Conservation (phyloP, 78 protist genomes). For the Andalucia godoyi region DNA sequence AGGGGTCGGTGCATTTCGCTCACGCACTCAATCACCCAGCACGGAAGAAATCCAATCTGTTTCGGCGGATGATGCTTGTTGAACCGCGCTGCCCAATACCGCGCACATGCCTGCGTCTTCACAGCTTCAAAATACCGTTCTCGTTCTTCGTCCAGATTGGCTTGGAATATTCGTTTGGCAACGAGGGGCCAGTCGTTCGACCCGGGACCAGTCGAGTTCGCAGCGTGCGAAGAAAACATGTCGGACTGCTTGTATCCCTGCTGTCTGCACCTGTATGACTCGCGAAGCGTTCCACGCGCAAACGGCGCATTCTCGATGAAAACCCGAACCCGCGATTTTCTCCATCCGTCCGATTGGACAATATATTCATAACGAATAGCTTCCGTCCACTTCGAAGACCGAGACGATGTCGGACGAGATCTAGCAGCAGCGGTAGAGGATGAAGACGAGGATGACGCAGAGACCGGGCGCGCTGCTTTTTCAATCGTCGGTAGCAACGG, state of each 20-base stretch:
- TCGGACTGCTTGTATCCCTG: too few relatives aligned
- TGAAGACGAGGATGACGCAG: too few relatives aligned
- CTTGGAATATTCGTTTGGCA: background rate
- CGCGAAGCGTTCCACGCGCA: background rate
- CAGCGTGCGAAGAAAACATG: too few relatives aligned
- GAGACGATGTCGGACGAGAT: too few relatives aligned
- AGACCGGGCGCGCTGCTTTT: too few relatives aligned
- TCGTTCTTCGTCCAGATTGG: background rate
- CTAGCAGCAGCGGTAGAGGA: too few relatives aligned
- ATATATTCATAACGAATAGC: too few relatives aligned
- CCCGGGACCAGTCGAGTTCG: background rate
- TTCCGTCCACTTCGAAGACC: too few relatives aligned
- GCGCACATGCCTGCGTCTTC: background rate
- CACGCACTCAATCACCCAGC: background rate
- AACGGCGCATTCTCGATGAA: background rate
- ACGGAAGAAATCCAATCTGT: constrained; percentile 1
- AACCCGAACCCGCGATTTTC: background rate
- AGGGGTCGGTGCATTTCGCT: background rate
- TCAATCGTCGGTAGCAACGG: too few relatives aligned
- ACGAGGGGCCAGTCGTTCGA: background rate
- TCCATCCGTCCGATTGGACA: background rate
- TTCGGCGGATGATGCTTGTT: background rate
- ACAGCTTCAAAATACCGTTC: background rate
- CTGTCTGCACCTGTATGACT: too few relatives aligned
- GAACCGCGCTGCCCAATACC: background rate